phyloP scores from a whole-genome alignment of 352 stramenopile genomes.

The Aphanomyces cochlioides region DNA sequence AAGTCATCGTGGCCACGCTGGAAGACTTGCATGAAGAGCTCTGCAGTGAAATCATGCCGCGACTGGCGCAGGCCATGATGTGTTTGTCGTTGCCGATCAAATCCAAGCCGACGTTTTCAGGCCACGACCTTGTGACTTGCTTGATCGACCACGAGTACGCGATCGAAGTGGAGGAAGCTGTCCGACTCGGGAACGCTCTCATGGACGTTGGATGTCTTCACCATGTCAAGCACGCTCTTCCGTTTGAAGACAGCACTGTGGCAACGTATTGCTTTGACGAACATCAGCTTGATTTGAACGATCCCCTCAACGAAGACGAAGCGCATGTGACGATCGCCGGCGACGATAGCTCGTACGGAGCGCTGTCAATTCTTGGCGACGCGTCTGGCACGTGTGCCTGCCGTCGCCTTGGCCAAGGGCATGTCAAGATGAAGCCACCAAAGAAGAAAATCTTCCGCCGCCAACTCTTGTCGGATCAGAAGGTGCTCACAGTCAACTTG shows the following conservation, averaged over 20 bases:
- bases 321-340: not conserved
- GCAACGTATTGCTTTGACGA: conserved; percentile 33
- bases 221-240: conserved; percentile 14
- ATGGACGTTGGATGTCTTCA: conserved; percentile 27
- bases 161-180: conserved; percentile 16
- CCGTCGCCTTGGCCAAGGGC: not conserved
- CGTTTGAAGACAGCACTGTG: conserved; percentile 19
- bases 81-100: not conserved
- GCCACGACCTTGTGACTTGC: conserved; percentile 10
- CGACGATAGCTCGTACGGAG: not conserved
- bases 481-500: conserved; percentile 14
- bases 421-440: conserved; percentile 1
- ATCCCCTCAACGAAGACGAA: not conserved
- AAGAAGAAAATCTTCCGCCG: conserved; percentile 21
- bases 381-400: not conserved
- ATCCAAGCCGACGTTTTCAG: conserved; percentile 29
- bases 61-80: conserved; percentile 21
- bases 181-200: conserved; percentile 22
- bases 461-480: not conserved
- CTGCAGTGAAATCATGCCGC: conserved; percentile 30
- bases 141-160: conserved; percentile 16
- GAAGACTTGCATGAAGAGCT: conserved; percentile 43
- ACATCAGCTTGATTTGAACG: not conserved
- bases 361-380: not conserved
- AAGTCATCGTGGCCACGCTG: conserved; percentile 35